phyloP scores from a whole-genome alignment of 257 asterid genomes.

The Salvia rosmarinus region DNA sequence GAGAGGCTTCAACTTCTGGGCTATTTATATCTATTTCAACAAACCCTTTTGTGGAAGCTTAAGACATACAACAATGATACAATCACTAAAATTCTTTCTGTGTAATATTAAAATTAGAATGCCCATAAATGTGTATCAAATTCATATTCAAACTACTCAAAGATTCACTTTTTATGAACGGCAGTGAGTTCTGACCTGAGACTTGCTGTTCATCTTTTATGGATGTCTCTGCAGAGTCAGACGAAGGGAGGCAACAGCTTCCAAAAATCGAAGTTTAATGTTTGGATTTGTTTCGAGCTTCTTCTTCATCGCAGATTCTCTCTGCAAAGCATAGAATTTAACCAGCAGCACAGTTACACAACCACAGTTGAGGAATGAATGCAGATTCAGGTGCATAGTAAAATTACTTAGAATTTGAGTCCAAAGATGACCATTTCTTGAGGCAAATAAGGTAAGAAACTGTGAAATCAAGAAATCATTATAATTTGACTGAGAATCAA shows the following conservation, averaged over 20 bases:
- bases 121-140: neutral
- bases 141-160: neutral
- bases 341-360: neutral
- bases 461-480: neutral
- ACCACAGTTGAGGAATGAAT: neutral
- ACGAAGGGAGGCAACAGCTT: too few species aligned
- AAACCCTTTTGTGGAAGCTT: constrained; percentile 48
- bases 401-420: too few species aligned
- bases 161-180: too few species aligned
- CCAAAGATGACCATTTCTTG: too few species aligned
- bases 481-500: neutral
- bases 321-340: constrained; percentile 45
- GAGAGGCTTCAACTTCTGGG: constrained; percentile 41
- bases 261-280: constrained; percentile 39
- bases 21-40: constrained; percentile 35
- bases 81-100: constrained; percentile 35
- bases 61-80: constrained; percentile 36
- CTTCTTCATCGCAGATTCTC: constrained; percentile 82
- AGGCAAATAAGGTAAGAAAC: neutral
- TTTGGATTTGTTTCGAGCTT: constrained; percentile 51
- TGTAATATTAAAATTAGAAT: neutral
- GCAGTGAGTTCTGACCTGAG: constrained; percentile 70
- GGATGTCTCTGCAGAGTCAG: constrained; percentile 41
- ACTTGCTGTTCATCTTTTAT: constrained; percentile 28
- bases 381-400: too few species aligned